These are phyloP conservation scores for Schoenoplectus tabernaemontani DNA, from an alignment of 202 grass and related monocot species.

Conservation along the genomic window DNA sequence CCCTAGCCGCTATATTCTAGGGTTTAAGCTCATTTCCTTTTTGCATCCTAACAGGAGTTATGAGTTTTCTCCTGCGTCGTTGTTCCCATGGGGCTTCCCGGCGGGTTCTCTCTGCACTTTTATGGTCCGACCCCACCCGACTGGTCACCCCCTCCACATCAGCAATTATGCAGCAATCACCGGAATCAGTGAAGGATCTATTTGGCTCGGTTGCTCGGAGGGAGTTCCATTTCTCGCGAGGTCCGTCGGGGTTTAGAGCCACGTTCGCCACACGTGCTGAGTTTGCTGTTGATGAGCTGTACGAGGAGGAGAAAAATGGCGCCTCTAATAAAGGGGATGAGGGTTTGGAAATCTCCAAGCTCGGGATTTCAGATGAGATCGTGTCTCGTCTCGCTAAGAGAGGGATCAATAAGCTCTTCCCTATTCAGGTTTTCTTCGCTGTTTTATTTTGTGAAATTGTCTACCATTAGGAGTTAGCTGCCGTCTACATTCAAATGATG, in stretches of 20 bases:
- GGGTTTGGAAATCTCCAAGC: slow-evolving; percentile 58
- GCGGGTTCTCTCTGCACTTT: slow-evolving; percentile 19
- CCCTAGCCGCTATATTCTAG: slow-evolving; percentile 15
- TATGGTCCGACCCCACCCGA: slow-evolving; percentile 2
- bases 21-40: slow-evolving; percentile 5
- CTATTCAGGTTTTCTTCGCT: slow-evolving; percentile 55
- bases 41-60: not conserved
- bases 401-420: slow-evolving; percentile 84
- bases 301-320: slow-evolving; percentile 30
- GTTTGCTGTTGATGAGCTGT: slow-evolving; percentile 29
- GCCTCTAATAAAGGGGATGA: slow-evolving; percentile 27
- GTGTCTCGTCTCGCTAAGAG: slow-evolving; percentile 48
- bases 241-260: slow-evolving; percentile 38
- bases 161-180: not conserved
- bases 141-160: not conserved
- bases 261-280: slow-evolving; percentile 13
- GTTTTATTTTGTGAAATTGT: not conserved
- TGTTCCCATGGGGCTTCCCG: slow-evolving; percentile 25
- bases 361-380: slow-evolving; percentile 74
- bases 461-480: not conserved
- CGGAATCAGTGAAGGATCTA: not conserved
- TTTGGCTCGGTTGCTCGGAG: slow-evolving; percentile 10
- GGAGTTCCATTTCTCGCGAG: slow-evolving; percentile 38
- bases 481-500: not conserved
- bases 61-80: slow-evolving; percentile 34